Conservation (phyloP, 345 rosid species). For the Brassica rapa region DNA sequence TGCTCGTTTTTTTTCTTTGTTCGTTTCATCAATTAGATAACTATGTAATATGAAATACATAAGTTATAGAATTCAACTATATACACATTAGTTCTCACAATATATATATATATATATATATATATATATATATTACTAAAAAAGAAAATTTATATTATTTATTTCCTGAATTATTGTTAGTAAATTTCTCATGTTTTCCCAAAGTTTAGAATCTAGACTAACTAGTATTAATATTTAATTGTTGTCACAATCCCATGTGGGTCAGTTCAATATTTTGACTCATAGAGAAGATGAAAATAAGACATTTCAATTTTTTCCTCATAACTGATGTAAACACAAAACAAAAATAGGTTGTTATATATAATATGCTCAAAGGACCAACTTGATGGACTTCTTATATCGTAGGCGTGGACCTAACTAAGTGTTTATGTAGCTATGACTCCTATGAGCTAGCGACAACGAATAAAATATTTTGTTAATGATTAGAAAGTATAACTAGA, state of each 20-base stretch:
- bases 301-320: constrained; percentile 10
- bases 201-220: constrained; percentile 5
- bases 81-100: neutral
- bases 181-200: neutral
- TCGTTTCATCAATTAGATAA: neutral
- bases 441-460: neutral
- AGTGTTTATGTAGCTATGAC: constrained; percentile 8
- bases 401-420: constrained; percentile 26
- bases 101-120: neutral
- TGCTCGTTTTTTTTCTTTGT: neutral
- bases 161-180: neutral
- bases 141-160: neutral
- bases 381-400: constrained; percentile 35
- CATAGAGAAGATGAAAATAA: constrained; percentile 20
- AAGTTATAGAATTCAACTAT: neutral
- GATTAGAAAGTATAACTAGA: neutral
- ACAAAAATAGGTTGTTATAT: neutral
- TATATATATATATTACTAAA: neutral
- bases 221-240: neutral
- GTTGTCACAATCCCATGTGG: constrained; percentile 30
- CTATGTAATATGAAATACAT: too few species aligned
- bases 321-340: neutral
- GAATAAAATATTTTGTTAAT: constrained; percentile 17
- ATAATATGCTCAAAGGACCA: constrained; percentile 11
- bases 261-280: constrained; percentile 32